A percentile compares a stretch with the other conserved stretches of the same genome.
phyloP scores from a whole-genome alignment of 805 yeast species.

The Sugiyamaella smithiae region DNA sequence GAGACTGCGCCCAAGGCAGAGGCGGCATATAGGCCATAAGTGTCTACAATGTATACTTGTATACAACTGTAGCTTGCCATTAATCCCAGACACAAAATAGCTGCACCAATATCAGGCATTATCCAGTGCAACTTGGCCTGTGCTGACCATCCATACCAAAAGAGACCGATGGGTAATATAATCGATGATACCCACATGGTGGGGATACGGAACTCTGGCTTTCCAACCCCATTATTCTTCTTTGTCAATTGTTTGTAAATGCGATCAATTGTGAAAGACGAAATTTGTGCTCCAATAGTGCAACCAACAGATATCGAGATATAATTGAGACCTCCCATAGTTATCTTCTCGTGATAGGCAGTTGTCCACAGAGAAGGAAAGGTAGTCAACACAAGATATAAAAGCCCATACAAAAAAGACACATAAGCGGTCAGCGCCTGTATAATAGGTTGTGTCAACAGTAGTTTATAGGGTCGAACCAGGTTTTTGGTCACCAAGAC shows the following conservation, averaged over 20 bases:
- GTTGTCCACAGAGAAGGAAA: conserved; percentile 52
- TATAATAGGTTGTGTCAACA: conserved; percentile 60
- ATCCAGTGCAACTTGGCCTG: conserved; percentile 56
- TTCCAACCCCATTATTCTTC: conserved; percentile 49
- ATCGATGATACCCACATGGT: conserved; percentile 51
- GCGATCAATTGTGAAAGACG: conserved; percentile 43
- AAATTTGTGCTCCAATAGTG: conserved; percentile 46
- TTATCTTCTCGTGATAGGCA: conserved; percentile 46
- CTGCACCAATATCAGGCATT: conserved; percentile 61
- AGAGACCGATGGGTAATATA: conserved; percentile 55
- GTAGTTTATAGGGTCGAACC: conserved; percentile 51
- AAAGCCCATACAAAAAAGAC: conserved; percentile 64
- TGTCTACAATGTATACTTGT: conserved; percentile 64
- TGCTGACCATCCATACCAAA: conserved; percentile 75
- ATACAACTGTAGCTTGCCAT: conserved; percentile 60
- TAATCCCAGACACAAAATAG: conserved; percentile 54
- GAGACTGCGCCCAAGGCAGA: conserved; percentile 66
- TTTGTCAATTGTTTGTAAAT: conserved; percentile 41
- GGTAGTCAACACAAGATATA: conserved; percentile 59
- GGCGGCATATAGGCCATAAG: conserved; percentile 65
- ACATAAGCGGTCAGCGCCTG: conserved; percentile 57
- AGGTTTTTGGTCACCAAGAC: conserved; percentile 40
- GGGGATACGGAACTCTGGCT: conserved; percentile 62
- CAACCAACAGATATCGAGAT: conserved; percentile 56
- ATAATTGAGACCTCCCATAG: conserved; percentile 59